Evolutionary conservation across 768 basidiomycete species (phyloP).

Genomic region (Boletales sp.): DNA sequence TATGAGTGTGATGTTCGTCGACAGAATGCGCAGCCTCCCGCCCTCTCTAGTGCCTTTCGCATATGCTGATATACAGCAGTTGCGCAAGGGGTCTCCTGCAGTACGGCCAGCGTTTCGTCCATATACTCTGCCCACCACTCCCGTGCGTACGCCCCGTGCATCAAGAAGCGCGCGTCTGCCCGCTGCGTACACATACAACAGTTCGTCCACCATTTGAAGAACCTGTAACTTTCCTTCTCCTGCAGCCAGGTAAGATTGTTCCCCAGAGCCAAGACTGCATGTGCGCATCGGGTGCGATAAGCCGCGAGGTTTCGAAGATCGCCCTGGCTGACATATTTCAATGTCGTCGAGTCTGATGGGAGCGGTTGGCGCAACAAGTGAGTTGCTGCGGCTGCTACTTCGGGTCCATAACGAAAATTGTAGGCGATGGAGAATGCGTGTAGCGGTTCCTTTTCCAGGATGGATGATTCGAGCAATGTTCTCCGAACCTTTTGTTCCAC

Average conservation of each 20-base stretch:
- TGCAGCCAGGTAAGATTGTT: constrained; percentile 22
- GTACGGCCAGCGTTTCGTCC: constrained; percentile 19
- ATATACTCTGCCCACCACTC: constrained; percentile 32
- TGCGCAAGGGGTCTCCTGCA: constrained; percentile 25
- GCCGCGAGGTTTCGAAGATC: constrained; percentile 12
- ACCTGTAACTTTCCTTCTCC: constrained; percentile 17
- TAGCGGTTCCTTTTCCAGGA: constrained; percentile 27
- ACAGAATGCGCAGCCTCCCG: constrained; percentile 18
- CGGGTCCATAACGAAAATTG: constrained; percentile 26
- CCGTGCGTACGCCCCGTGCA: constrained; percentile 25
- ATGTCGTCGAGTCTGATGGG: neutral
- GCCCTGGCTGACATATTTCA: constrained; percentile 3
- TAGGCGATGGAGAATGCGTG: constrained; percentile 35
- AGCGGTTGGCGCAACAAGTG: constrained; percentile 22
- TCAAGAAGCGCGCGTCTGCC: constrained; percentile 22
- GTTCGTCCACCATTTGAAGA: constrained; percentile 28
- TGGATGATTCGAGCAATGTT: constrained; percentile 21
- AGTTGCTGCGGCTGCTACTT: constrained; percentile 29
- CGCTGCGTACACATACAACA: constrained; percentile 23
- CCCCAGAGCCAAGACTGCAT: constrained; percentile 17
- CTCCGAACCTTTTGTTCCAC: constrained; percentile 23
- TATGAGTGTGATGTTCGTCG: constrained; percentile 12
- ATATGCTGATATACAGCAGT: constrained; percentile 13
- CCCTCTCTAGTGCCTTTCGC: constrained; percentile 16
- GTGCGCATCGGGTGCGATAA: constrained; percentile 21